Conservation (phyloP, 352 stramenopile genomes). For the Saprolegnia diclina region DNA sequence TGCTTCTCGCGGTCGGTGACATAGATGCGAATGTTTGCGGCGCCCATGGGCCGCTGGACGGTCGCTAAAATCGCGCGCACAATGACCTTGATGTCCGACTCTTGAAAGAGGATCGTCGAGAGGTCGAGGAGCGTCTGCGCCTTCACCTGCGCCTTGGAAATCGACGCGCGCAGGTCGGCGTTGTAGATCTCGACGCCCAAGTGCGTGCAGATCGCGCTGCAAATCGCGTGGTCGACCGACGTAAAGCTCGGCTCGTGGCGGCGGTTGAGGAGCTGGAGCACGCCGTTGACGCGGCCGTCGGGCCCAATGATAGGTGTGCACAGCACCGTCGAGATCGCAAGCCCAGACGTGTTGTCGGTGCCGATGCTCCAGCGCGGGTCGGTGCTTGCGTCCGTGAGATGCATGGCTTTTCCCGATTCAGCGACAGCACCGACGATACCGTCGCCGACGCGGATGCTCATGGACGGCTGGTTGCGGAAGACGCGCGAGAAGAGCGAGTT, state of each 20-base stretch:
- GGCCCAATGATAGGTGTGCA: slow-evolving; percentile 47
- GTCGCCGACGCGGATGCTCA: slow-evolving; percentile 46
- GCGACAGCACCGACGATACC: slow-evolving; percentile 48
- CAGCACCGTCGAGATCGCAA: slow-evolving; percentile 41
- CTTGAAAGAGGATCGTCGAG: slow-evolving; percentile 54
- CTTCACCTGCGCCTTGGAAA: slow-evolving; percentile 53
- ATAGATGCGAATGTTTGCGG: slow-evolving; percentile 60
- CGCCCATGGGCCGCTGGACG: slow-evolving; percentile 49
- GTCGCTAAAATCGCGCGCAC: slow-evolving; percentile 47
- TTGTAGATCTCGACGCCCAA: slow-evolving; percentile 50
- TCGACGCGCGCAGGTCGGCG: slow-evolving; percentile 51
- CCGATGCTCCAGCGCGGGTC: slow-evolving; percentile 29
- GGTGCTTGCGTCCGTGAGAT: slow-evolving; percentile 29
- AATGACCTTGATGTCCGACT: slow-evolving; percentile 54
- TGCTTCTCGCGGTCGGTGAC: slow-evolving; percentile 49
- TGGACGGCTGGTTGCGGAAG: slow-evolving; percentile 29
- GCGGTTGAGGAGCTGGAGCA: slow-evolving; percentile 51
- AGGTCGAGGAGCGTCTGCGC: slow-evolving; percentile 59
- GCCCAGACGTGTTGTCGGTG: slow-evolving; percentile 17
- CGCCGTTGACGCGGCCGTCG: slow-evolving; percentile 45
- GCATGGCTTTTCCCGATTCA: slow-evolving; percentile 28
- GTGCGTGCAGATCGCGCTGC: slow-evolving; percentile 45
- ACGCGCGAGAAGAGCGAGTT: slow-evolving; percentile 47
- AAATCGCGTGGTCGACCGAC: slow-evolving; percentile 51
- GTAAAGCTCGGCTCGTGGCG: slow-evolving; percentile 35